Base-by-base conservation (phyloP, 2,329 filamentous ascomycete genomes). In the Podosphaera fusca region DNA sequence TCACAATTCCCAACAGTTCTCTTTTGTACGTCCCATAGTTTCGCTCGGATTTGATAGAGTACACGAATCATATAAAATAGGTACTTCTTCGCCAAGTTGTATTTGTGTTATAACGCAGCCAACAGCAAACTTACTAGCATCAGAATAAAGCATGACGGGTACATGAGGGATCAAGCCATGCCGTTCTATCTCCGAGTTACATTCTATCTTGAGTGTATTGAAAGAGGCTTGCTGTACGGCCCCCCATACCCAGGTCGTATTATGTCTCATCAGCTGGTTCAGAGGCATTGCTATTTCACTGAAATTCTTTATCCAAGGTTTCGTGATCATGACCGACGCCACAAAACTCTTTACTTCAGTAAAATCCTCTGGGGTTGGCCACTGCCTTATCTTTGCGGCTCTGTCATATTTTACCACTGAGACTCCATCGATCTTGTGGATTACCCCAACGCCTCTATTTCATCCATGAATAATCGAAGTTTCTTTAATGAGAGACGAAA, bases 41-140 rank as follows among this genome's bases (percentile, higher is more conserved):
- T 36, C 34, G 50, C 50, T 52, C 33, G 6, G 30, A 52, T 52
- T 52, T 4, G 50, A 36, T 30, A 52, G 33, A 14, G 8, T 52
- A 35, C 50, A 35, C 6, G 50, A 52, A 36, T 52, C 50, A 36
- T 52, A 52, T 52, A 52, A 52, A 52, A 52, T 52, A 52, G 50
- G 33, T 14, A 52, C 50, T 14, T 36, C 50, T 8, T 36, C 31
- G 33, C 50, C 50, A 34, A 29, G 29, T 14, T 34, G 5, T 8
- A 12, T 10, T 50, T 50, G 47, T 8, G 47, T 50, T 29, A 50
- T 50, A 5, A 50, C 47, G 29, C 47, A 52, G 3, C 50, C 50
- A 52, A 52, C n/a, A 14, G 50, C 50, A 52, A 35, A 52, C 35
- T 52, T 52, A 30, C 50, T 52, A 6, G 50, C 50, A 52, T 52